A percentile compares a stretch with the other conserved stretches of the same genome.
phyloP scores from a whole-genome alignment of 2,329 filamentous ascomycete species.

The Sporothrix pseudoabietina region DNA sequence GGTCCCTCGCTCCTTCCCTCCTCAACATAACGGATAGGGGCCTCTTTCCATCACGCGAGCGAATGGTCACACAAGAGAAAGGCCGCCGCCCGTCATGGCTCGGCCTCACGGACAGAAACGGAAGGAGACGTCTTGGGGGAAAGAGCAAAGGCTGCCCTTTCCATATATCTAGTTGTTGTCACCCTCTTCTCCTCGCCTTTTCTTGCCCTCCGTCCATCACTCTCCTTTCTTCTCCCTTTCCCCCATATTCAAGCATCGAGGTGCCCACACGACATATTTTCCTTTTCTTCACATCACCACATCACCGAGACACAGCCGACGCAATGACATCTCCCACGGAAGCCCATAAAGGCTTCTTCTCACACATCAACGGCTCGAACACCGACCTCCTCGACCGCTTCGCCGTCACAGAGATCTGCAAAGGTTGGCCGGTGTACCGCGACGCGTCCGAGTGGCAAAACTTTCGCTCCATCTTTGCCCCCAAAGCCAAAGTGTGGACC shows the following conservation, averaged over 20 bases:
- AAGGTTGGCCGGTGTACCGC: slow-evolving; percentile 57
- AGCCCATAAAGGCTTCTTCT: slow-evolving; percentile 42
- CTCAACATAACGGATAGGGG: neutral
- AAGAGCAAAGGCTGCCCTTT: neutral
- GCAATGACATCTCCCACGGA: slow-evolving; percentile 34
- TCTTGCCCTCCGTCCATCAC: neutral
- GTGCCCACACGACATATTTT: neutral
- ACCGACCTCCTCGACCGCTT: slow-evolving; percentile 49
- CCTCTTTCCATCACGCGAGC: neutral
- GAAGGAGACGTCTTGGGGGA: neutral
- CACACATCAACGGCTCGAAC: slow-evolving; percentile 50
- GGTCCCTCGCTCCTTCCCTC: neutral
- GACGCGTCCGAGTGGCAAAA: slow-evolving; percentile 57
- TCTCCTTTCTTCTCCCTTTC: neutral
- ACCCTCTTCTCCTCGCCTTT: neutral
- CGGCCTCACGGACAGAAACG: neutral
- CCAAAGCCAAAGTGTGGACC: slow-evolving; percentile 53
- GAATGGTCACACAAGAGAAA: neutral
- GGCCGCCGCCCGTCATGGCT: neutral
- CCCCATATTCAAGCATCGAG: too few relatives aligned
- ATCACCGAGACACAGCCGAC: neutral
- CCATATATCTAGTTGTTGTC: neutral
- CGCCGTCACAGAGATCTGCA: slow-evolving; percentile 54
- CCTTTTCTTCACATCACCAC: too few relatives aligned
- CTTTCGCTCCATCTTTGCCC: slow-evolving; percentile 52